Percentiles rank a stretch among this genome's conserved stretches.
These are phyloP conservation scores for Pneumocystis sp. DNA, from an alignment of 1,139 yeast species.

Conservation along the genomic window DNA sequence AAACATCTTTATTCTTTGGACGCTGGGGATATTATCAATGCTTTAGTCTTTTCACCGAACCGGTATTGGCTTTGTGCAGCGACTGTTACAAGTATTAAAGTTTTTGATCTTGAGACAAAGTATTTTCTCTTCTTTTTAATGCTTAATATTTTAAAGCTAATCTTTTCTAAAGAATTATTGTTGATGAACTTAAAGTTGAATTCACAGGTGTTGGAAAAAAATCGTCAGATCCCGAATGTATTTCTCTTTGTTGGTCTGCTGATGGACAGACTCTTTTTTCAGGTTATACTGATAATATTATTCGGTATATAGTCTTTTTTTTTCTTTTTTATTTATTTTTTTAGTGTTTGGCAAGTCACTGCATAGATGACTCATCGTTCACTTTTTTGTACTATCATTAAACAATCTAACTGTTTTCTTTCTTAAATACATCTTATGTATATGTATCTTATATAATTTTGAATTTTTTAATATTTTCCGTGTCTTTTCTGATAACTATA, in stretches of 20 bases:
- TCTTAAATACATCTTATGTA: neutral
- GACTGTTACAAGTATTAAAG: constrained; percentile 93
- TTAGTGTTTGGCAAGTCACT: neutral
- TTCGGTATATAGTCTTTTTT: neutral
- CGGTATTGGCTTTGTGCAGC: constrained; percentile 99
- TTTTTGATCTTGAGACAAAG: constrained; percentile 86
- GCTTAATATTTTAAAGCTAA: neutral
- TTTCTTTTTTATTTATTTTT: neutral
- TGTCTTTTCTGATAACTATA: neutral
- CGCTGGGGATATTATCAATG: constrained; percentile 94
- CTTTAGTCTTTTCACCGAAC: constrained; percentile 99
- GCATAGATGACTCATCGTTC: neutral
- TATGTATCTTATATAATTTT: neutral
- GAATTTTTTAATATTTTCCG: neutral
- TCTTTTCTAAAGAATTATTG: constrained; percentile 43
- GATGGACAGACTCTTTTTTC: constrained; percentile 99
- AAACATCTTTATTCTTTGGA: constrained; percentile 83
- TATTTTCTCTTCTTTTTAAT: neutral
- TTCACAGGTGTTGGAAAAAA: constrained; percentile 67
- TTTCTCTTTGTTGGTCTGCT: constrained; percentile 98
- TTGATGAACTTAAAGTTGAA: constrained; percentile 98
- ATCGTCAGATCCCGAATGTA: constrained; percentile 96
- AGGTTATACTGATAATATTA: constrained; percentile 97
- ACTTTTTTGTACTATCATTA: neutral
- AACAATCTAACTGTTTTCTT: neutral